Evolutionary conservation across 1,284 basidiomycete genomes (phyloP), one percentile per base, ranked within the genome.

Genomic region (Heimioporus punctisporus): DNA sequence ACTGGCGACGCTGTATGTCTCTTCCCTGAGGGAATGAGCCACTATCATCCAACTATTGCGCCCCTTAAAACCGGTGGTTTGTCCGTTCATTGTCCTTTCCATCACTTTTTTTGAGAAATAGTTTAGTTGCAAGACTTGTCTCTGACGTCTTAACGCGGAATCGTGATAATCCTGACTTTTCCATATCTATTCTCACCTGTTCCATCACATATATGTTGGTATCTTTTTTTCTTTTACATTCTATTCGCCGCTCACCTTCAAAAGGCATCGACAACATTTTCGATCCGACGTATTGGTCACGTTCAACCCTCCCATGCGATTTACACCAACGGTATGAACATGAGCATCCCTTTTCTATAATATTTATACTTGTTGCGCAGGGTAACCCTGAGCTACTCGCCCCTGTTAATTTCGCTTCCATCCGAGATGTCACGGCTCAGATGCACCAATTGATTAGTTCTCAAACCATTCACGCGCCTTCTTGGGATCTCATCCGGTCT

Each of bases 241-340:
- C 31, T 21, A 4, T 28, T 11, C 26, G 42, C 56, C 51, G 28
- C 51, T 42, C 45, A 37, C 39, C 31, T 50, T 12, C 47, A 45
- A 39, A 48, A 82, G 78, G 77, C 79, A 80, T 62, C 72, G 78
- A 39, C 85, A 94, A 64, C 87, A 93, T 69, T 95, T 93, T 64
- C 84, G 92, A 27, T 92, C 90, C 9, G 92, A 94, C 62, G 90
- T 95, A 9, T 73, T 95, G 28, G 89, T 95, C 27, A 90, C 88
- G 1, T 95, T 92, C 68, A 88, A 93, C 63, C 76, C 82, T 14
- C 91, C 92, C 0, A 78, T 92, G 65, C 77, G 69, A 41, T 88
- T 92, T 61, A 77, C 76, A 7, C 84, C 86, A 6, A 83, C 84
- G 76, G 90, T 82, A 60, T 26, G 62, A 27, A 8, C 14, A 31